Conservation (phyloP, 148 eudicot genomes). For the Persicaria maculosa region DNA sequence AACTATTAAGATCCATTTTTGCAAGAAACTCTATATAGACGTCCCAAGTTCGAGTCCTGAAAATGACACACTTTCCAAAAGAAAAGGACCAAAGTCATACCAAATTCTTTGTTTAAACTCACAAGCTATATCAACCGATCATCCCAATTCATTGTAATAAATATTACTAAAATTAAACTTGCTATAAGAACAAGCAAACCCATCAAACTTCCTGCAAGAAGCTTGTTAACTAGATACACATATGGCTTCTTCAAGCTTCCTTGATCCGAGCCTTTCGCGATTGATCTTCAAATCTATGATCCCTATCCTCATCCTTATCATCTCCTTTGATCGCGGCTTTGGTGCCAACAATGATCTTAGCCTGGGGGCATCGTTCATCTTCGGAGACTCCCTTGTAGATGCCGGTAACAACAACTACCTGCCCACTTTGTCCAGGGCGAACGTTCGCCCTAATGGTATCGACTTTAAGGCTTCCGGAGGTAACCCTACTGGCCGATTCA, state of each 20-base stretch:
- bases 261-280: neutral
- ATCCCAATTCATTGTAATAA: neutral
- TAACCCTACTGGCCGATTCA: conserved; percentile 73
- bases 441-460: conserved; percentile 69
- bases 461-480: conserved; percentile 83
- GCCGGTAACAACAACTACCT: conserved; percentile 86
- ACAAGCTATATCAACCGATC: conserved; percentile 1
- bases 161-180: neutral
- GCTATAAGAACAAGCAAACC: neutral
- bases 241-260: conserved; percentile 2
- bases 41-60: no score
- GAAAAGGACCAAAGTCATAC: neutral
- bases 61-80: no score
- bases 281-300: neutral
- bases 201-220: neutral
- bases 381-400: conserved; percentile 91
- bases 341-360: conserved; percentile 21
- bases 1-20: neutral
- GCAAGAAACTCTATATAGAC: no score
- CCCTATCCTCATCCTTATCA: conserved; percentile 13
- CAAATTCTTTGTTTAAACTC: neutral
- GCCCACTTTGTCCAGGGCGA: conserved; percentile 62
- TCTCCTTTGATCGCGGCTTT: conserved; percentile 8
- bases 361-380: conserved; percentile 71
- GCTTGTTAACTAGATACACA: neutral